These are phyloP conservation scores for Persicaria tinctoria DNA, from an alignment of 148 eudicot genomes.

Conservation along the genomic window DNA sequence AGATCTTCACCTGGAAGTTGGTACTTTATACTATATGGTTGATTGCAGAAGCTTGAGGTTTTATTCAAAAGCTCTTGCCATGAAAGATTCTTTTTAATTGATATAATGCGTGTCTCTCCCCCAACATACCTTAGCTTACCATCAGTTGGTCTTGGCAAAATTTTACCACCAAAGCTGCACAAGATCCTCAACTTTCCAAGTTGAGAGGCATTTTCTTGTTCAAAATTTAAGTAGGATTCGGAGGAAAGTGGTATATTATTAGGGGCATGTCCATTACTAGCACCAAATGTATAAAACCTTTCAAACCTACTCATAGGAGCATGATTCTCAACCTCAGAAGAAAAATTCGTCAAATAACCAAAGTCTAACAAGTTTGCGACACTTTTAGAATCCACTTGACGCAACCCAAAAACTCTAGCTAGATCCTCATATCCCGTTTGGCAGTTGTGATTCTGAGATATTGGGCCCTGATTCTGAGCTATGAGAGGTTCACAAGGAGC, in stretches of 20 bases:
- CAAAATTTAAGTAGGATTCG: conserved; percentile 27
- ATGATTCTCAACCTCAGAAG: conserved; percentile 30
- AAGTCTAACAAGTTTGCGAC: conserved; percentile 43
- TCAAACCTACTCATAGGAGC: conserved; percentile 19
- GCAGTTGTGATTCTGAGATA: conserved; percentile 29
- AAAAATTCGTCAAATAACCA: conserved; percentile 48
- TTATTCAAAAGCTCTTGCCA: conserved; percentile 71
- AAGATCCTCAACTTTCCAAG: conserved; percentile 72
- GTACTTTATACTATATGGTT: conserved; percentile 75
- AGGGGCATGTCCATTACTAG: conserved; percentile 19
- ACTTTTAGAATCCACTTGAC: conserved; percentile 63
- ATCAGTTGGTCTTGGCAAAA: conserved; percentile 91
- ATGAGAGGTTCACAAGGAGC: conserved; percentile 8
- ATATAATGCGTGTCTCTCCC: conserved; percentile 83
- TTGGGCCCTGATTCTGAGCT: not conserved
- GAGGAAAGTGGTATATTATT: conserved; percentile 35
- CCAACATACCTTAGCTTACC: conserved; percentile 91
- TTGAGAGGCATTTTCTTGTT: conserved; percentile 46
- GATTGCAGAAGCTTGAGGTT: conserved; percentile 59
- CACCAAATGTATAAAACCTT: conserved; percentile 25
- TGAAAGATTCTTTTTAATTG: conserved; percentile 45
- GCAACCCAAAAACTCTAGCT: conserved; percentile 56
- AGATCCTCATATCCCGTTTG: conserved; percentile 56
- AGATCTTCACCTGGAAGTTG: conserved; percentile 98
- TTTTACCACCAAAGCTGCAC: conserved; percentile 88